phyloP scores from a whole-genome alignment of 2,329 filamentous ascomycete genomes.

The Diaporthe citriasiana region DNA sequence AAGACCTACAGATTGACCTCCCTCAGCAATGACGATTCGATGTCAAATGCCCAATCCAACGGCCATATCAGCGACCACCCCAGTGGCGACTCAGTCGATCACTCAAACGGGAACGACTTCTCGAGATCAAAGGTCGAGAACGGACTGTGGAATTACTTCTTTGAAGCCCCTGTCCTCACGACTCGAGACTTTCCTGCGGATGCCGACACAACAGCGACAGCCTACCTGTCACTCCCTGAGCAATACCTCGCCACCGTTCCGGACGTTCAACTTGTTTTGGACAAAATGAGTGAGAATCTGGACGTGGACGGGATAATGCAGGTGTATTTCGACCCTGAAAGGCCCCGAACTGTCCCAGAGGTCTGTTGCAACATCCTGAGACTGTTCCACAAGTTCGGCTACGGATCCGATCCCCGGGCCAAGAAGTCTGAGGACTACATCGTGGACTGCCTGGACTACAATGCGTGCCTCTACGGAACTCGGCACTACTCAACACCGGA shows the following conservation, averaged over 20 bases:
- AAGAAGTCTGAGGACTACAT: neutral
- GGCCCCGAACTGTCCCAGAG: constrained; percentile 1
- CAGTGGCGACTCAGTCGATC: neutral
- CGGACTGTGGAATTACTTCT: constrained; percentile 1
- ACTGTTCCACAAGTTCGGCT: neutral
- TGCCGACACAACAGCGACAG: constrained; percentile 5
- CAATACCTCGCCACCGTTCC: neutral
- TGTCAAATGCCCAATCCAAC: neutral
- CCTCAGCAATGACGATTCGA: neutral
- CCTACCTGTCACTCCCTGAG: neutral
- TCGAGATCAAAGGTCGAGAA: neutral
- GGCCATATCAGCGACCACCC: neutral
- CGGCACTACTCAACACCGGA: constrained; percentile 3
- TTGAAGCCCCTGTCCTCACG: neutral
- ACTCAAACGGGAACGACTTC: neutral
- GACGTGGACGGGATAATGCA: neutral
- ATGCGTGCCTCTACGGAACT: neutral
- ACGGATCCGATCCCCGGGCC: constrained; percentile 1
- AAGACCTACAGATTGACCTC: neutral
- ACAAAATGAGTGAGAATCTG: neutral
- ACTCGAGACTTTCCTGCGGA: neutral
- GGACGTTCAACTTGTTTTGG: neutral
- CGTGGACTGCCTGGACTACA: constrained; percentile 6
- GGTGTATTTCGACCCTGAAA: neutral
- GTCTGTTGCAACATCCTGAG: constrained; percentile 8